Evolutionary conservation across 2,329 filamentous ascomycete genomes (phyloP).

Genomic region (Septoria petroselini): DNA sequence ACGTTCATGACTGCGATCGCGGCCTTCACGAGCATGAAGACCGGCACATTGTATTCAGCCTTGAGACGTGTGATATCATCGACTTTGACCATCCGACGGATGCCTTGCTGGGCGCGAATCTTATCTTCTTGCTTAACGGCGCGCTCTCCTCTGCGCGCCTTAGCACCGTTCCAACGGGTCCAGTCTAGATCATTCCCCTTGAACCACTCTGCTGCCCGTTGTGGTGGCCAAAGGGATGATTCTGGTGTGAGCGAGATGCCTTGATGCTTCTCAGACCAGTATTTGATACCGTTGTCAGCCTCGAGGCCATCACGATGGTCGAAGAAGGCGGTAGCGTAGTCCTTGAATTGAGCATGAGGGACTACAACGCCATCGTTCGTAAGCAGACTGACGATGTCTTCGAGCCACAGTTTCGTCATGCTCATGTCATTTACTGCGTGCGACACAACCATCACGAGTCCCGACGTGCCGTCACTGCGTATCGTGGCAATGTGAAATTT

Average conservation of each 20-base stretch:
- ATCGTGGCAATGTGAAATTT: conserved; percentile 34
- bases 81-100: conserved; percentile 31
- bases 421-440: conserved; percentile 37
- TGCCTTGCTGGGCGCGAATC: conserved; percentile 31
- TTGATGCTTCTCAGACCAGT: conserved; percentile 34
- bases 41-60: conserved; percentile 33
- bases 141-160: conserved; percentile 31
- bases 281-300: conserved; percentile 32
- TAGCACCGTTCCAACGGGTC: conserved; percentile 30
- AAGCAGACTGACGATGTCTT: conserved; percentile 33
- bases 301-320: conserved; percentile 32
- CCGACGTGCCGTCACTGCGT: conserved; percentile 30
- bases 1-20: conserved; percentile 36
- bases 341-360: conserved; percentile 33
- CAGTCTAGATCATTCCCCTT: conserved; percentile 35
- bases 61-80: conserved; percentile 34
- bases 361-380: conserved; percentile 30
- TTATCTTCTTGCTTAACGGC: conserved; percentile 26
- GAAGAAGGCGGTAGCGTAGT: conserved; percentile 36
- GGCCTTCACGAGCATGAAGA: conserved; percentile 38
- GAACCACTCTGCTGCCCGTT: conserved; percentile 36
- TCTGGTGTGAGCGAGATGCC: conserved; percentile 31
- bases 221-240: conserved; percentile 32
- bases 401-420: conserved; percentile 38
- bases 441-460: conserved; percentile 33